Conservation (phyloP, 2,329 filamentous ascomycete species). For the Albophoma yamanashiensis region DNA sequence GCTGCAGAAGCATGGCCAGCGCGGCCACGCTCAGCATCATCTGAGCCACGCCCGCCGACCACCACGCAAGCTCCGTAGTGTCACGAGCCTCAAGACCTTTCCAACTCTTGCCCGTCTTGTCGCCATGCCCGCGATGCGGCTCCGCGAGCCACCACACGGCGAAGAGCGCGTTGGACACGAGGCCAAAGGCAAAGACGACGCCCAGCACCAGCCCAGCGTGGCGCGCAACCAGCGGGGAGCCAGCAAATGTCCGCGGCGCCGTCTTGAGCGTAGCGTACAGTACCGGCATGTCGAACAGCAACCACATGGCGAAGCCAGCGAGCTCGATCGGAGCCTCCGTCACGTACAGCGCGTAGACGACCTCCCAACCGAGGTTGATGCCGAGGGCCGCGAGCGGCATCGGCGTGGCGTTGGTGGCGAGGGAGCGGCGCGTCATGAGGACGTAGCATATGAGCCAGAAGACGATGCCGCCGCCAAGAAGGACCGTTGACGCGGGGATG, state of each 20-base stretch:
- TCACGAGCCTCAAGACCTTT: constrained; percentile 29
- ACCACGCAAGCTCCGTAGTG: constrained; percentile 38
- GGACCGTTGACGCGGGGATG: constrained; percentile 21
- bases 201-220: constrained; percentile 27
- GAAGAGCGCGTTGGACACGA: constrained; percentile 28
- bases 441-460: constrained; percentile 34
- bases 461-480: constrained; percentile 24
- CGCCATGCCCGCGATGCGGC: constrained; percentile 27
- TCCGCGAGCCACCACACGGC: constrained; percentile 35
- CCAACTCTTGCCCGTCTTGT: constrained; percentile 34
- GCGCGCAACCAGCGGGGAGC: constrained; percentile 27
- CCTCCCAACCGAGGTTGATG: constrained; percentile 41
- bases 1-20: constrained; percentile 31
- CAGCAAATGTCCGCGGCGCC: constrained; percentile 30
- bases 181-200: constrained; percentile 22
- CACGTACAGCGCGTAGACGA: constrained; percentile 36
- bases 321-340: constrained; percentile 31
- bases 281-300: constrained; percentile 36
- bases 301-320: constrained; percentile 34
- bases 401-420: constrained; percentile 35
- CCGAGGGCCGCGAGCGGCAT: constrained; percentile 37
- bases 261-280: constrained; percentile 34
- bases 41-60: constrained; percentile 34
- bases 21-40: constrained; percentile 27
- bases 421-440: constrained; percentile 33